Base-by-base conservation (phyloP, 176 grass and related monocot species). In the Pontederia crassipes region DNA sequence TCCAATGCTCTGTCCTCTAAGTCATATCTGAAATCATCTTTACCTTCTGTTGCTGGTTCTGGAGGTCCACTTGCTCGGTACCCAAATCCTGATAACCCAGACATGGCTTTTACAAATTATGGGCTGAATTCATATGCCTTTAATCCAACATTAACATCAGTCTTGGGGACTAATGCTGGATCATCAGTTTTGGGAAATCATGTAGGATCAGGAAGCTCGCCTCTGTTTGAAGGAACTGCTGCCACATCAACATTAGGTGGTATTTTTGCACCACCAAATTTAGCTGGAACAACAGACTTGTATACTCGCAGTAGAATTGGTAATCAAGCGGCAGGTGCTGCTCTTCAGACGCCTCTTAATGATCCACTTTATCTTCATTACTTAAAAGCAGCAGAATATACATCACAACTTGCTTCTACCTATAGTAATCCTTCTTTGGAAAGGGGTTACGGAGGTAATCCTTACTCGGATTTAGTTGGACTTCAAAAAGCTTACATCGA, bases 401-500 rank as follows among this genome's bases (percentile, higher is more conserved):
- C 80, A 74, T 59, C 71, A 40, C 86, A 84, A 29, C 77, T 70
- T 83, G 63, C 77, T 70, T 68, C 60, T 63, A 80, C 18, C 64
- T 70, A 8, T 59, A 73, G 60, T 46, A 73, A 89, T 74, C 70
- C 77, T 78, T 76, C 70, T 27, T 62, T 80, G 35, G 80, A 83
- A 68, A 87, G 79, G 48, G 75, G 76, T 82, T 87, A 72, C 53
- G 59, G 65, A 58, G 68, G 68, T 26, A 70, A 63, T 69, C 80
- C 85, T 56, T 82, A 85, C 66, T 46, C 66, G 48, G 77, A 86
- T 83, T 78, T 89, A 76, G 75, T 68, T 45, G 77, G 66, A 55
- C 35, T 85, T 71, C 89, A 95, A 62, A 95, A 89, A 66, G 77
- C 82, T 72, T 89, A 95, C 78, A 48, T 84, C 46, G 90, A 83